Evolutionary conservation across 169 alveolate genomes (phyloP).

Genomic region (Plasmodium inui): DNA sequence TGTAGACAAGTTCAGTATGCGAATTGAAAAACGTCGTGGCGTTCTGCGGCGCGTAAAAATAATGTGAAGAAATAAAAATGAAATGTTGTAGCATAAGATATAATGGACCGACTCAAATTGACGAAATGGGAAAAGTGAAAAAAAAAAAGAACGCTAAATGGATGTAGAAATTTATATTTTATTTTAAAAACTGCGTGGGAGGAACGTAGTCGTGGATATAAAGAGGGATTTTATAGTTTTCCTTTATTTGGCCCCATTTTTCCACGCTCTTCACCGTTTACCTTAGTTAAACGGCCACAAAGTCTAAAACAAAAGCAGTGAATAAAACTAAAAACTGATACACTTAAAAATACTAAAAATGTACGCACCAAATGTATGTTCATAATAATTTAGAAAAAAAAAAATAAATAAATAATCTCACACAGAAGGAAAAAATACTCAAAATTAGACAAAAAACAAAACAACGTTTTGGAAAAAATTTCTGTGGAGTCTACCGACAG

Average conservation of each 20-base stretch:
- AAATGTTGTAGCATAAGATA: background rate
- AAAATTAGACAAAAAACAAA: conserved; percentile 1
- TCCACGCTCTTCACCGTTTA: background rate
- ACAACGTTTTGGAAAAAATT: conserved; percentile 6
- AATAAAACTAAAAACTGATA: background rate
- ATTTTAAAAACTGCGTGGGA: conserved; percentile 7
- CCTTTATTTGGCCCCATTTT: background rate
- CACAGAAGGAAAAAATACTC: conserved; percentile 12
- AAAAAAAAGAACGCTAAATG: background rate
- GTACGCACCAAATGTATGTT: conserved; percentile 12
- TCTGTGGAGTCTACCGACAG: conserved; percentile 33
- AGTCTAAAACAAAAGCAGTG: background rate
- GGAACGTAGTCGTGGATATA: background rate
- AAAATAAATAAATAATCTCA: background rate
- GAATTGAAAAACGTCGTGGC: background rate
- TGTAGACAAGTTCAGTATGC: background rate
- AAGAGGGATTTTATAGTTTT: background rate
- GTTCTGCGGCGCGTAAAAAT: background rate
- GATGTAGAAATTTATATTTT: conserved; percentile 33
- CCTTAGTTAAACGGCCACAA: background rate
- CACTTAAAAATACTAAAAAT: background rate
- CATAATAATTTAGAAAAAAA: background rate
- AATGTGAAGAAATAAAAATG: background rate
- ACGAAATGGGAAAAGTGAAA: conserved; percentile 4
- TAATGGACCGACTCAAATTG: background rate